These are phyloP conservation scores for Amaranthus cruentus DNA, from an alignment of 148 eudicot species.

Conservation along the genomic window DNA sequence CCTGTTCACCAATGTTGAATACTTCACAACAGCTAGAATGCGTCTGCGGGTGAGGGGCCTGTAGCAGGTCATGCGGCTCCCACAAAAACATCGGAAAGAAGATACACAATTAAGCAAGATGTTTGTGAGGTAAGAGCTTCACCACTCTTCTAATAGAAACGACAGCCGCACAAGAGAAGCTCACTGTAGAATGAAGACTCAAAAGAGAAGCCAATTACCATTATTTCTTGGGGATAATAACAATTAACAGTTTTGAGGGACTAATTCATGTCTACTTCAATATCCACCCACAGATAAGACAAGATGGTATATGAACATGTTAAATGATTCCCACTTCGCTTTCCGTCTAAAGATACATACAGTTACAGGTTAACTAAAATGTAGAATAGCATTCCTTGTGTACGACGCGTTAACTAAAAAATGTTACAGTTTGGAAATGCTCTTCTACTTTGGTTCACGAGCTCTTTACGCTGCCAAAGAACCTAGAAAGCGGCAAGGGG, in stretches of 20 bases:
- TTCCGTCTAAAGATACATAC: conserved; percentile 10
- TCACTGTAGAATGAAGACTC: background rate
- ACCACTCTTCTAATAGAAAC: no score
- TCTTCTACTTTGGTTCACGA: conserved; percentile 23
- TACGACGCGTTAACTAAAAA: conserved; percentile 13
- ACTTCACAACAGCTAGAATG: no score
- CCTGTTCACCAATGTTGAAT: no score
- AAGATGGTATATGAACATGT: background rate
- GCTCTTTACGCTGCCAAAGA: conserved; percentile 72
- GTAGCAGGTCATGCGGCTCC: no score
- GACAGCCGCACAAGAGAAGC: no score
- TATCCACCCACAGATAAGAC: background rate
- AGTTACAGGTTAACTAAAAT: conserved; percentile 12
- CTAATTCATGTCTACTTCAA: background rate
- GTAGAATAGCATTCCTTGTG: conserved; percentile 14
- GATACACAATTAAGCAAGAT: no score
- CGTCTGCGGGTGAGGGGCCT: no score
- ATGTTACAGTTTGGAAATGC: conserved; percentile 15
- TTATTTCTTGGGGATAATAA: background rate
- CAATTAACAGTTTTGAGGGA: background rate
- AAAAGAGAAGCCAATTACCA: background rate
- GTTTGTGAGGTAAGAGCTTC: no score
- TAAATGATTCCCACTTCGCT: conserved; percentile 6
- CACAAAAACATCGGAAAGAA: no score
- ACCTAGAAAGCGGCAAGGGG: conserved; percentile 92